These are phyloP conservation scores for Pseudopyricularia javanii DNA, from an alignment of 2,329 filamentous ascomycete genomes.

Conservation along the genomic window DNA sequence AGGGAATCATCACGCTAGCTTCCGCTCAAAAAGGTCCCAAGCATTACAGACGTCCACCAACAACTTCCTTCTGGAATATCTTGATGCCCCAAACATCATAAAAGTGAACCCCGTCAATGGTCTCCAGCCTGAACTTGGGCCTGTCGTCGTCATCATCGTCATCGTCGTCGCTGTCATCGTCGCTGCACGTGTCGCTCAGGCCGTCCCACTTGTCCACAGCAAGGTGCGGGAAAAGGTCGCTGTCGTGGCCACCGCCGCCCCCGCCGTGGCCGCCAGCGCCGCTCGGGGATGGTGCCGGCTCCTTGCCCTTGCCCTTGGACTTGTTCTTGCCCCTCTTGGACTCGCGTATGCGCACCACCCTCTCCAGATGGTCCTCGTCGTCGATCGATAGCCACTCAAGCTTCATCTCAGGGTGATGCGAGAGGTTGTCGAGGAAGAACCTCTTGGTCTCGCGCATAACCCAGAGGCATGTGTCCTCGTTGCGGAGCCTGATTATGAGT, in stretches of 20 bases:
- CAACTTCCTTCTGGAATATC: constrained; percentile 48
- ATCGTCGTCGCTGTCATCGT: constrained; percentile 21
- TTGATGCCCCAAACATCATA: constrained; percentile 33
- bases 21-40: not conserved
- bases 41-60: constrained; percentile 25
- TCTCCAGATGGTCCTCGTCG: constrained; percentile 32
- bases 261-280: not conserved
- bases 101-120: constrained; percentile 25
- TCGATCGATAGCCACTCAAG: constrained; percentile 48
- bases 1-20: not conserved
- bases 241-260: constrained; percentile 1
- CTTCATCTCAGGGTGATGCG: constrained; percentile 40
- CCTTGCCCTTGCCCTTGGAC: constrained; percentile 22
- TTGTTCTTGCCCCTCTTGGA: constrained; percentile 14
- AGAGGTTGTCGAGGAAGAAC: constrained; percentile 47
- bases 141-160: constrained; percentile 13
- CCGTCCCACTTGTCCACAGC: constrained; percentile 13
- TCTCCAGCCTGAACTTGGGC: constrained; percentile 20
- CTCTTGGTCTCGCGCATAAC: constrained; percentile 42
- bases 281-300: constrained; percentile 8
- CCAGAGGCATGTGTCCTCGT: constrained; percentile 42
- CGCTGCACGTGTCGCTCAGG: constrained; percentile 10
- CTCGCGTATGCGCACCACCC: constrained; percentile 28
- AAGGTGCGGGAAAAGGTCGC: constrained; percentile 14
- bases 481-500: constrained; percentile 40